Evolutionary conservation across 1,284 basidiomycete species (phyloP).

Genomic region (Rhodofomes roseus): DNA sequence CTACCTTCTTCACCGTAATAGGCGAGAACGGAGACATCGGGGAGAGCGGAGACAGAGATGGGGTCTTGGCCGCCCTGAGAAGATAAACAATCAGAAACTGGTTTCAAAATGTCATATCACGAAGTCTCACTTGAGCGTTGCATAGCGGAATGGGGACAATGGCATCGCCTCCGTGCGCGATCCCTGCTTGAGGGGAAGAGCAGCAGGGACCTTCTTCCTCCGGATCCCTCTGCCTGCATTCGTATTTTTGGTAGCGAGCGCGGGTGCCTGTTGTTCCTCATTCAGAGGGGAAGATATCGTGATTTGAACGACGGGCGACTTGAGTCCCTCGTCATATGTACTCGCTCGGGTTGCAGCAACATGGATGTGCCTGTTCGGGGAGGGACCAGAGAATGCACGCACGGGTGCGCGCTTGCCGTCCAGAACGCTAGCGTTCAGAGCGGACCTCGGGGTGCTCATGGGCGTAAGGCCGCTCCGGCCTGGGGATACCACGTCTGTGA

Average conservation of each 20-base stretch:
- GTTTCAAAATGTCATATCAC: too few relatives aligned
- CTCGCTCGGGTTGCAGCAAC: not conserved
- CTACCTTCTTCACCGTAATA: slow-evolving; percentile 12
- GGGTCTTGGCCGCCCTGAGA: not conserved
- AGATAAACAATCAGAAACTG: too few relatives aligned
- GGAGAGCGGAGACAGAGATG: slow-evolving; percentile 8
- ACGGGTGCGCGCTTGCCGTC: not conserved
- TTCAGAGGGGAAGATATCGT: not conserved
- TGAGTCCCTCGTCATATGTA: not conserved
- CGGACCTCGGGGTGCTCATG: not conserved
- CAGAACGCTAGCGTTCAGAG: not conserved
- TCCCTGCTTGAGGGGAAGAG: slow-evolving; percentile 12
- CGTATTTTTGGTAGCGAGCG: not conserved
- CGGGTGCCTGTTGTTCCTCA: not conserved
- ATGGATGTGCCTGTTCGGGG: slow-evolving; percentile 3
- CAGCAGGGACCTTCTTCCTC: slow-evolving; percentile 13
- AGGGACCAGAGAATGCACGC: not conserved
- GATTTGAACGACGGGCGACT: slow-evolving; percentile 6
- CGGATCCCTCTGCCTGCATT: slow-evolving; percentile 4
- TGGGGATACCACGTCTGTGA: slow-evolving; percentile 16
- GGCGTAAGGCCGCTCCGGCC: slow-evolving; percentile 5
- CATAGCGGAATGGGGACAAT: slow-evolving; percentile 12
- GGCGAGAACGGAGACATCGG: slow-evolving; percentile 17
- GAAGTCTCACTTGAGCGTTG: slow-evolving; percentile 6
- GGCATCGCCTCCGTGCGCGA: slow-evolving; percentile 6